Evolutionary conservation across 2,329 filamentous ascomycete genomes (phyloP).

Genomic region (Tolypocladium guangdongense): DNA sequence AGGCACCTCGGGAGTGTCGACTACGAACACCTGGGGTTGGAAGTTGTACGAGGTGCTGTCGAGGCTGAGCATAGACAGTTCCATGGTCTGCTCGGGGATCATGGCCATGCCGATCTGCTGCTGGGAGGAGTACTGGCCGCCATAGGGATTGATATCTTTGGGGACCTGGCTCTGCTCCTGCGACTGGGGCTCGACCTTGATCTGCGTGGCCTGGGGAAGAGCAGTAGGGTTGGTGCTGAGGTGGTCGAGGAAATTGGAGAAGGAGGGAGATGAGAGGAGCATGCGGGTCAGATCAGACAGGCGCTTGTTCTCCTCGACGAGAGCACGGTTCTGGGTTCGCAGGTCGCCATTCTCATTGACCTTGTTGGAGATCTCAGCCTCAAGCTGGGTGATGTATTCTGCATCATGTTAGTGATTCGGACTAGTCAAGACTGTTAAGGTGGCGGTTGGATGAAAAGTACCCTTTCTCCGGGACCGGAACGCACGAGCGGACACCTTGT

Average conservation of each 20-base stretch:
- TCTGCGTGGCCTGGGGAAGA: slow-evolving; percentile 24
- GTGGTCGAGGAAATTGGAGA: slow-evolving; percentile 69
- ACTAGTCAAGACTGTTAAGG: no score
- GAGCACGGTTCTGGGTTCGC: slow-evolving; percentile 66
- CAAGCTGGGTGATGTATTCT: slow-evolving; percentile 97
- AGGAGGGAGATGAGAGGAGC: slow-evolving; percentile 69
- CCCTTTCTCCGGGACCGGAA: slow-evolving; percentile 98
- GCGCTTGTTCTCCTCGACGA: slow-evolving; percentile 78
- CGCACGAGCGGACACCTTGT: slow-evolving; percentile 95
- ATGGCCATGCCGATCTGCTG: slow-evolving; percentile 71
- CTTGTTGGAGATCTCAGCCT: slow-evolving; percentile 76
- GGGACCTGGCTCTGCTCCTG: slow-evolving; percentile 39
- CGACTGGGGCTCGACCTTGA: slow-evolving; percentile 26
- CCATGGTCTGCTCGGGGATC: slow-evolving; percentile 68
- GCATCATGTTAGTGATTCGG: neutral
- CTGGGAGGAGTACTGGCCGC: slow-evolving; percentile 41
- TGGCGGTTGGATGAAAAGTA: slow-evolving; percentile 33
- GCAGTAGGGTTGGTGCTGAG: slow-evolving; percentile 49
- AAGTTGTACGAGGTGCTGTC: slow-evolving; percentile 45
- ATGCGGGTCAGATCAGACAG: slow-evolving; percentile 69
- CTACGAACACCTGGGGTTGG: slow-evolving; percentile 63
- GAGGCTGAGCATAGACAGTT: slow-evolving; percentile 61
- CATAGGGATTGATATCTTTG: slow-evolving; percentile 57
- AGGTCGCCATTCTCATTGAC: slow-evolving; percentile 75
- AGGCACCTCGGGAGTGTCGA: slow-evolving; percentile 61